Percentiles rank a stretch among this genome's conserved stretches.
phyloP scores from a whole-genome alignment of 1,139 yeast species.

The Pichia sp. region DNA sequence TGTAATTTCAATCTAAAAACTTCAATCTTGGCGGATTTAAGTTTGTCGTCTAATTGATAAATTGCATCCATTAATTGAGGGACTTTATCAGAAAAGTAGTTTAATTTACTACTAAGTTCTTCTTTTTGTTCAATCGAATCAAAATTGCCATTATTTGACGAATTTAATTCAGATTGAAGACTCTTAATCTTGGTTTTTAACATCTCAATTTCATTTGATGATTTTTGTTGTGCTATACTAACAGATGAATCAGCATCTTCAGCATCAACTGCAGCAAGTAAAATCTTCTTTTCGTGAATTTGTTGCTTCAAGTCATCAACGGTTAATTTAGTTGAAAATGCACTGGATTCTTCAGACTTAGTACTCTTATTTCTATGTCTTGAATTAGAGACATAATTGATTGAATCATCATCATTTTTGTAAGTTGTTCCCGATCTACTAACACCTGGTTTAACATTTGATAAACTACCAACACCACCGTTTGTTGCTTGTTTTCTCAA shows the following conservation, averaged over 20 bases:
- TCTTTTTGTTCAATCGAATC: slow-evolving; percentile 33
- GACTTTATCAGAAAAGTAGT: slow-evolving; percentile 55
- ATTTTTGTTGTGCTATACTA: slow-evolving; percentile 25
- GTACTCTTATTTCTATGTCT: slow-evolving; percentile 42
- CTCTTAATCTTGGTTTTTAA: slow-evolving; percentile 56
- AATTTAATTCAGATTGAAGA: slow-evolving; percentile 37
- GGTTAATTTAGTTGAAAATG: slow-evolving; percentile 24
- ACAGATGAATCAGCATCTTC: slow-evolving; percentile 44
- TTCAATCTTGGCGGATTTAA: slow-evolving; percentile 62
- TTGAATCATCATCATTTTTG: slow-evolving; percentile 59
- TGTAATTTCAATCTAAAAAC: slow-evolving; percentile 48
- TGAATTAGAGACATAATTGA: slow-evolving; percentile 60
- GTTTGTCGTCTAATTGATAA: slow-evolving; percentile 55
- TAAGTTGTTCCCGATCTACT: slow-evolving; percentile 51
- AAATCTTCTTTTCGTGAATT: slow-evolving; percentile 62
- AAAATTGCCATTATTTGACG: slow-evolving; percentile 23
- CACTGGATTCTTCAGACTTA: slow-evolving; percentile 10
- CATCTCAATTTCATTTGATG: slow-evolving; percentile 48
- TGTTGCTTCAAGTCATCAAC: slow-evolving; percentile 52
- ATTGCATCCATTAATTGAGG: slow-evolving; percentile 64
- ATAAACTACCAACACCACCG: slow-evolving; percentile 16
- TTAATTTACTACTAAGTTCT: slow-evolving; percentile 44
- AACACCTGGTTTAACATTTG: slow-evolving; percentile 13
- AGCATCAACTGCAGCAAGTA: slow-evolving; percentile 66
- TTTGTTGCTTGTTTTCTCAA: slow-evolving; percentile 29